These are phyloP conservation scores for Oryza glumipatula DNA, from an alignment of 176 grass and related monocot species.

Conservation along the genomic window DNA sequence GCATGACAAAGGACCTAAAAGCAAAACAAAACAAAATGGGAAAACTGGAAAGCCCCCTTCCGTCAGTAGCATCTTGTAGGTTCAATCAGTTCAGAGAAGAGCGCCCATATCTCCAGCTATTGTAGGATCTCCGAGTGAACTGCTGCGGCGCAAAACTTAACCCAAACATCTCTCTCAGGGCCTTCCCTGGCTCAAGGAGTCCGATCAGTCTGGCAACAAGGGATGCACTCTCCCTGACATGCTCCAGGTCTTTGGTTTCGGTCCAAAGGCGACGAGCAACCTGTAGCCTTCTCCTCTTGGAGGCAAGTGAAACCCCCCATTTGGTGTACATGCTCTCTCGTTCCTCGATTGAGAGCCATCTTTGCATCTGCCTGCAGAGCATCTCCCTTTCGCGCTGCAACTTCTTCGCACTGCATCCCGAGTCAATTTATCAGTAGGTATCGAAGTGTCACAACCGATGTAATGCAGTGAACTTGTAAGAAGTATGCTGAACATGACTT, in stretches of 20 bases:
- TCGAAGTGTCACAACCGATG: too few relatives aligned
- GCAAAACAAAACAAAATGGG: not conserved
- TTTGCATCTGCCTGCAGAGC: conserved; percentile 90
- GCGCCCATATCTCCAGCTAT: conserved; percentile 72
- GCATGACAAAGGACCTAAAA: not conserved
- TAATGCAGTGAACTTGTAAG: not conserved
- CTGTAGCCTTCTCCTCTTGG: conserved; percentile 83
- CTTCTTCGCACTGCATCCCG: conserved; percentile 60
- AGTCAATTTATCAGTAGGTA: conserved; percentile 4
- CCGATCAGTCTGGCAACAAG: conserved; percentile 81
- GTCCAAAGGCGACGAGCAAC: conserved; percentile 77
- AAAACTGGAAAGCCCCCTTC: not conserved
- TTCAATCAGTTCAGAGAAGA: conserved; percentile 51
- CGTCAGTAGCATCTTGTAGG: not conserved
- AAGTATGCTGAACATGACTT: conserved; percentile 19
- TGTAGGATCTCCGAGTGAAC: conserved; percentile 54
- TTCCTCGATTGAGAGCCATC: conserved; percentile 61
- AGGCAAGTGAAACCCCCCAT: conserved; percentile 78
- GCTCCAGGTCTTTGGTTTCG: conserved; percentile 71
- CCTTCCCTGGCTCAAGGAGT: conserved; percentile 77
- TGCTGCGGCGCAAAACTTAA: conserved; percentile 83
- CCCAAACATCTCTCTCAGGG: conserved; percentile 97
- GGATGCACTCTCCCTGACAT: conserved; percentile 85
- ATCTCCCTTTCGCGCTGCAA: conserved; percentile 86
- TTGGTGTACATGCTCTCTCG: conserved; percentile 88